phyloP scores from a whole-genome alignment of 768 basidiomycete genomes.

The Phlegmacium glaucopus region DNA sequence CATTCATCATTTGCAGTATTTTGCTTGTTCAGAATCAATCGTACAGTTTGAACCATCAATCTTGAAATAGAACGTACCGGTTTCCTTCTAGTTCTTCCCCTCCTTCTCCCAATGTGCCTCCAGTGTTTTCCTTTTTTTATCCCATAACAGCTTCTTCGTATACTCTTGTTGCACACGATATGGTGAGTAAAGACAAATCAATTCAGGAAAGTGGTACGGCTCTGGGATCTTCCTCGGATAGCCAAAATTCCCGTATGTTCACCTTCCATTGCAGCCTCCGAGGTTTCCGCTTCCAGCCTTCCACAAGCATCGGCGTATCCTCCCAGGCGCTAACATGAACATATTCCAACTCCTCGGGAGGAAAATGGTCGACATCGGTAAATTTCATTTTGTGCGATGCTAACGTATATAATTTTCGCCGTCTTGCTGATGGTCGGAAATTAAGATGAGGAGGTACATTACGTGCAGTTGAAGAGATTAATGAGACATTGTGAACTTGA shows the following conservation, averaged over 20 bases:
- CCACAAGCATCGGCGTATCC: not conserved
- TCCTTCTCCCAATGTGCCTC: constrained; percentile 12
- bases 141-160: constrained; percentile 24
- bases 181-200: constrained; percentile 27
- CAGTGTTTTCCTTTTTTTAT: constrained; percentile 13
- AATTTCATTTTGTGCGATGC: not conserved
- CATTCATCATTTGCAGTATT: too few species aligned
- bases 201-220: constrained; percentile 17
- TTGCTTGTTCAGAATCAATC: too few species aligned
- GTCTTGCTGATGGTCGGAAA: not conserved
- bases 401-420: not conserved
- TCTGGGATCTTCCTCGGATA: constrained; percentile 17
- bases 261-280: not conserved
- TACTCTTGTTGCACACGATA: constrained; percentile 33
- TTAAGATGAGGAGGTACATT: too few species aligned
- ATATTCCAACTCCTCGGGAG: not conserved
- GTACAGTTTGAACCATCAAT: too few species aligned
- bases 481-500: too few species aligned
- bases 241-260: constrained; percentile 7
- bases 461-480: not conserved
- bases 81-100: not conserved
- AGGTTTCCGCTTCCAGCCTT: constrained; percentile 9
- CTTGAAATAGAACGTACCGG: not conserved
- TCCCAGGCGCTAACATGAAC: not conserved
- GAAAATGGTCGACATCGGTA: not conserved